phyloP scores from a whole-genome alignment of 495 filamentous ascomycete species.

The Aspergillus olivimuriae region DNA sequence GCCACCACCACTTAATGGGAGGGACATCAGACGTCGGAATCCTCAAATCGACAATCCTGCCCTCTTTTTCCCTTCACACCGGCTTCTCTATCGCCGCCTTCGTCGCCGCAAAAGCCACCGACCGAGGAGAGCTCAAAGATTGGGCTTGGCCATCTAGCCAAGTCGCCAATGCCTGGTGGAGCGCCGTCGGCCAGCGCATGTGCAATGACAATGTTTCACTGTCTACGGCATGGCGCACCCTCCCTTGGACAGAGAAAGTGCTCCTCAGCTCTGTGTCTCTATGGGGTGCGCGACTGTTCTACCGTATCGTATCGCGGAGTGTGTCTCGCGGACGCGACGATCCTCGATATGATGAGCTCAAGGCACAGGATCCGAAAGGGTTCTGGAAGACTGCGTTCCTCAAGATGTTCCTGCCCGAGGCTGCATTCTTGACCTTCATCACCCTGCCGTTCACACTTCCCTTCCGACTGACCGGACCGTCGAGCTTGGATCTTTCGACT shows the following conservation, averaged over 20 bases:
- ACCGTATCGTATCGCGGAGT: slow-evolving; percentile 40
- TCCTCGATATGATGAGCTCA: slow-evolving; percentile 43
- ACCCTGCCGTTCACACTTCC: slow-evolving; percentile 49
- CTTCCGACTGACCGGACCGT: slow-evolving; percentile 27
- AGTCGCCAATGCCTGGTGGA: slow-evolving; percentile 54
- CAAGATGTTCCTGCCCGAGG: slow-evolving; percentile 16
- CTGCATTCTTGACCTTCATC: slow-evolving; percentile 45
- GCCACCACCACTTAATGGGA: slow-evolving; percentile 5
- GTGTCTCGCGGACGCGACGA: slow-evolving; percentile 46
- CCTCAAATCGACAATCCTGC: slow-evolving; percentile 44
- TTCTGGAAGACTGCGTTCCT: slow-evolving; percentile 51
- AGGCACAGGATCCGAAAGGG: slow-evolving; percentile 34
- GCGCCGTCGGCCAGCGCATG: slow-evolving; percentile 42
- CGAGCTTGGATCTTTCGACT: slow-evolving; percentile 3
- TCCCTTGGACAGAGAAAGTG: slow-evolving; percentile 46
- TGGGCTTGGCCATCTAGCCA: slow-evolving; percentile 49
- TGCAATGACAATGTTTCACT: slow-evolving; percentile 33
- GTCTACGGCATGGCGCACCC: slow-evolving; percentile 29
- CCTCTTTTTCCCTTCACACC: slow-evolving; percentile 41
- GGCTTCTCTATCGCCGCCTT: slow-evolving; percentile 42
- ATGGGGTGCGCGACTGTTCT: slow-evolving; percentile 50
- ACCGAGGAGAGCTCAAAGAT: slow-evolving; percentile 51
- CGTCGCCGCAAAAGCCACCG: slow-evolving; percentile 35
- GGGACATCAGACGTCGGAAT: slow-evolving; percentile 44
- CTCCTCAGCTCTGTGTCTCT: slow-evolving; percentile 46